Conservation (phyloP, 179 eudicot genomes). For the Drosera spatulata region DNA sequence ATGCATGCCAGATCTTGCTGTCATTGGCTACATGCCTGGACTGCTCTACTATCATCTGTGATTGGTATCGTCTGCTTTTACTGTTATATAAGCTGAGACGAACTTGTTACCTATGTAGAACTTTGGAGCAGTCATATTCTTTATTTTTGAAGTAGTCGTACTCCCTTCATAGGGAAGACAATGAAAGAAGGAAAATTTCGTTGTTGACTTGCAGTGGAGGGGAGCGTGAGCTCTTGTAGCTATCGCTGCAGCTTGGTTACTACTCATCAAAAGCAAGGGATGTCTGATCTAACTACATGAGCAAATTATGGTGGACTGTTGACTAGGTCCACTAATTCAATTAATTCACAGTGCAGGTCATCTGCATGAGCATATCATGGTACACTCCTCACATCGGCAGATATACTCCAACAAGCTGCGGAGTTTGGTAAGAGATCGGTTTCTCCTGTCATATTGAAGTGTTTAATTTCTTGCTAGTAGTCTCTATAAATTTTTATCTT, state of each 20-base stretch:
- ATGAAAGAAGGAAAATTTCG: too few relatives aligned
- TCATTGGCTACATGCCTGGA: slow-evolving; percentile 70
- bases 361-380: slow-evolving; percentile 47
- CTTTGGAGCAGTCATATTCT: too few relatives aligned
- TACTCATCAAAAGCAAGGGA: too few relatives aligned
- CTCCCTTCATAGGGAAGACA: too few relatives aligned
- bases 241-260: too few relatives aligned
- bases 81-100: not conserved
- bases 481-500: too few relatives aligned
- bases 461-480: not conserved
- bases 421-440: slow-evolving; percentile 48
- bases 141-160: too few relatives aligned
- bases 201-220: too few relatives aligned
- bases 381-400: slow-evolving; percentile 51
- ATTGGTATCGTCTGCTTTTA: slow-evolving; percentile 33
- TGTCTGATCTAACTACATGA: too few relatives aligned
- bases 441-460: not conserved
- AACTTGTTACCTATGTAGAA: too few relatives aligned
- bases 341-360: slow-evolving; percentile 69
- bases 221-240: too few relatives aligned
- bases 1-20: slow-evolving; percentile 44
- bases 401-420: slow-evolving; percentile 71
- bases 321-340: not conserved
- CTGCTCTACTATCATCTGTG: slow-evolving; percentile 57
- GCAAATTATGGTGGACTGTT: too few relatives aligned